phyloP scores from a whole-genome alignment of 164 flowering plant genomes.

The Taxillus chinensis region DNA sequence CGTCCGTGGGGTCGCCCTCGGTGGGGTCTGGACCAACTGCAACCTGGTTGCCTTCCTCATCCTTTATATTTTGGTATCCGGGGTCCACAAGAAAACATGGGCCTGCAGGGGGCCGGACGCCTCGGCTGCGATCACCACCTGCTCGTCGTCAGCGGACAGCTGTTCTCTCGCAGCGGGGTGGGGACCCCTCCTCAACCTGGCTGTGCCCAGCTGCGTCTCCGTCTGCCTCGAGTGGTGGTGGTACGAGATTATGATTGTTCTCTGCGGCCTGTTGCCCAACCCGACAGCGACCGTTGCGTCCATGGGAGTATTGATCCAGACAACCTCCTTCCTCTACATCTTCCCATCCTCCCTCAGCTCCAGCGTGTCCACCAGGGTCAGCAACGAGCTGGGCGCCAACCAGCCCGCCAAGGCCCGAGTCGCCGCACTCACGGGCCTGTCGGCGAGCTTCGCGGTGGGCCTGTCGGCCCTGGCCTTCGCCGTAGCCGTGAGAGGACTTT shows the following conservation, averaged over 20 bases:
- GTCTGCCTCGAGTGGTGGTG: constrained; percentile 83
- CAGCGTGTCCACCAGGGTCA: constrained; percentile 57
- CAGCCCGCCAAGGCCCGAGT: constrained; percentile 32
- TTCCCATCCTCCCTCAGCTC: constrained; percentile 62
- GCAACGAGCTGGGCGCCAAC: constrained; percentile 52
- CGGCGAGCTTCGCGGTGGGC: constrained; percentile 33
- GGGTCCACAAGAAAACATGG: constrained; percentile 33
- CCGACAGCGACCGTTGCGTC: constrained; percentile 64
- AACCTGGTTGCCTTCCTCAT: constrained; percentile 33
- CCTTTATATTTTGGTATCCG: constrained; percentile 26
- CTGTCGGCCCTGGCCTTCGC: constrained; percentile 36
- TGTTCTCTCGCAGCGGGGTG: constrained; percentile 16
- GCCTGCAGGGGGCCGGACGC: constrained; percentile 35
- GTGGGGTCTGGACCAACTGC: constrained; percentile 43
- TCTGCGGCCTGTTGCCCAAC: constrained; percentile 43
- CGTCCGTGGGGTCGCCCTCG: constrained; percentile 42
- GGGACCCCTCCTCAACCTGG: constrained; percentile 31
- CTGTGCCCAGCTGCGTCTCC: constrained; percentile 60
- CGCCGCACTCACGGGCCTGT: constrained; percentile 44
- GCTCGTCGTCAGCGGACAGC: constrained; percentile 11
- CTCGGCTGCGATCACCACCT: constrained; percentile 12
- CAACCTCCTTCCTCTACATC: constrained; percentile 48
- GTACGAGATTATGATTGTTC: constrained; percentile 67
- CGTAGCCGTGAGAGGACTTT: constrained; percentile 25
- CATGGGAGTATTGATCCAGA: constrained; percentile 59